Base-by-base conservation (phyloP, 2,329 filamentous ascomycete genomes). In the Ophiostoma himal-ulmi region DNA sequence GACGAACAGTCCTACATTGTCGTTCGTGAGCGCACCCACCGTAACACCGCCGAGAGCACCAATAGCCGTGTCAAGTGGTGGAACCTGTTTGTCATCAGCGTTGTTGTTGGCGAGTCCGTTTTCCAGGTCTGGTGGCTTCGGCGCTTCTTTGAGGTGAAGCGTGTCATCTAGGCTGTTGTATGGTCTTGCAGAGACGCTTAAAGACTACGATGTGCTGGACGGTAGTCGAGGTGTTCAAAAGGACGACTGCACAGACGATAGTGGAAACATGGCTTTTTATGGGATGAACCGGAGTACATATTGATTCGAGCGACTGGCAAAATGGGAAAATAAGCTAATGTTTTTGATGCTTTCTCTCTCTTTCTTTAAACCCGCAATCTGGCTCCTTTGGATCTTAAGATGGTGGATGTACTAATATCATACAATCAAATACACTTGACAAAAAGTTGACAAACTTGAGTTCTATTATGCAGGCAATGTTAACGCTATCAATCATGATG, bases 41-140 rank as follows among this genome's bases (percentile, higher is more conserved):
- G 95, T 79, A 99, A 99, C 84, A 99, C 95, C 11, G 95, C 95
- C 74, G 95, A 99, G 84, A 97, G 94, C 86, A 99, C 95, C 77
- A 99, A 99, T 81, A 87, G 89, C 76, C 88, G 95, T 75, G 95
- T 99, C 79, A 99, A 99, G 85, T 99, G 95, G 95, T 99, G 95
- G 95, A 97, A 95, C 81, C 87, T 98, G 76, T 98, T 98, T 81
- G 94, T 99, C 82, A 88, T 99, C 74, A 86, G 88, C 70, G 89
- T 98, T 68, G 87, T 99, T 73, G 85, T 96, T 75, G 93, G 91
- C 77, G 93, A 98, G 84, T 95, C 93, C 72, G 84, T 97, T 75
- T 99, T 99, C 85, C 95, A 99, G 84, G 94, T 99, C 75, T 99
- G 95, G 94, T 99, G 95, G 94, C 82, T 99, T 79, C 95, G 96